A percentile compares a stretch with the other conserved stretches of the same genome.
Evolutionary conservation across 2,329 filamentous ascomycete species (phyloP).

Genomic region (Penicillium vulpinum): DNA sequence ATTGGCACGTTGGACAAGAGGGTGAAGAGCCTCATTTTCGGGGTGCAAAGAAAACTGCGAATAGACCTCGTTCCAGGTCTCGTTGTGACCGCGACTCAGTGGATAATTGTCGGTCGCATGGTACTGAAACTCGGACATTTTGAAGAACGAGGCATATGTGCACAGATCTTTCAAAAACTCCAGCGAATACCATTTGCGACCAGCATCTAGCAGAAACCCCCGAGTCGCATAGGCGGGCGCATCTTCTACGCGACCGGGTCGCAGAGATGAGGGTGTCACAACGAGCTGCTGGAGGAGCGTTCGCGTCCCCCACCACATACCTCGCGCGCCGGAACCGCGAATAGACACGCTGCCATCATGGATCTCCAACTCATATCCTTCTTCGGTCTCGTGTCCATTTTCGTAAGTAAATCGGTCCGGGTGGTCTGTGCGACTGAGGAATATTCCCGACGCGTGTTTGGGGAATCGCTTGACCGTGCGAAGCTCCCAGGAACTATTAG

Average conservation of each 20-base stretch:
- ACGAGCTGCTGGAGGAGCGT: conserved; percentile 55
- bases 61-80: conserved; percentile 53
- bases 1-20: conserved; percentile 54
- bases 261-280: conserved; percentile 42
- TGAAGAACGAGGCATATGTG: conserved; percentile 62
- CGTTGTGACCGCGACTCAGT: conserved; percentile 49
- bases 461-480: conserved; percentile 39
- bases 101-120: conserved; percentile 61
- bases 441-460: conserved; percentile 41
- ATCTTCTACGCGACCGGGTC: conserved; percentile 49
- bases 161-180: conserved; percentile 59
- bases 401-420: conserved; percentile 46
- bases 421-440: conserved; percentile 36
- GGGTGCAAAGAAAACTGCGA: conserved; percentile 58
- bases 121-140: conserved; percentile 60
- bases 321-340: conserved; percentile 55
- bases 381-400: conserved; percentile 49
- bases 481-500: conserved; percentile 46
- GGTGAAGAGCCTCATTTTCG: conserved; percentile 48
- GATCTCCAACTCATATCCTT: conserved; percentile 52
- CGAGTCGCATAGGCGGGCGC: conserved; percentile 53
- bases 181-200: conserved; percentile 57
- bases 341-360: conserved; percentile 44
- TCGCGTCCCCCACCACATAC: conserved; percentile 60
- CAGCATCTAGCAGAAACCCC: conserved; percentile 56